A percentile compares a stretch with the other conserved stretches of the same genome.
Evolutionary conservation across 2,329 filamentous ascomycete genomes (phyloP).

Genomic region (Coccinonectria pachysandricola): DNA sequence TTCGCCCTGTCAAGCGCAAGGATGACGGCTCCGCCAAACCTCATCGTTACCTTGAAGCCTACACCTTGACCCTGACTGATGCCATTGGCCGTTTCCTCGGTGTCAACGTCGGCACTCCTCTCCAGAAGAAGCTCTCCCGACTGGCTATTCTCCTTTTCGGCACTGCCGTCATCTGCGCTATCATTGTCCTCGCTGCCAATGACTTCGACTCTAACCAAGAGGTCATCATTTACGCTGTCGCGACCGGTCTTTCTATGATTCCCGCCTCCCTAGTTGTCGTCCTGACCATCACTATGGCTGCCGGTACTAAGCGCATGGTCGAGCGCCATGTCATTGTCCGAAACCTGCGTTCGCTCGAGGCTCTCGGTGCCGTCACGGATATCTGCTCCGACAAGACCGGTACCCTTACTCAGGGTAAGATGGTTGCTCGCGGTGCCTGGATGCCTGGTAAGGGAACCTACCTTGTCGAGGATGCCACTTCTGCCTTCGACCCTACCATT

Average conservation of each 20-base stretch:
- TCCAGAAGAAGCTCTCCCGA: conserved; percentile 58
- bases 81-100: conserved; percentile 54
- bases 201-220: conserved; percentile 42
- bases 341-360: conserved; percentile 43
- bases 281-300: conserved; percentile 50
- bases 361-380: conserved; percentile 50
- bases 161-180: conserved; percentile 56
- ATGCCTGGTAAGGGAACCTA: conserved; percentile 47
- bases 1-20: conserved; percentile 40
- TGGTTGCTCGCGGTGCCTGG: conserved; percentile 52
- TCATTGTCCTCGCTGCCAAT: conserved; percentile 59
- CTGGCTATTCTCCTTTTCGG: conserved; percentile 57
- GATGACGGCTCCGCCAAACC: conserved; percentile 42
- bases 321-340: conserved; percentile 42
- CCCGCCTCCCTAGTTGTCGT: conserved; percentile 39
- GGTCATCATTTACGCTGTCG: conserved; percentile 47
- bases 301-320: conserved; percentile 42
- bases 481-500: conserved; percentile 46
- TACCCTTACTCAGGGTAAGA: conserved; percentile 53
- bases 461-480: conserved; percentile 42
- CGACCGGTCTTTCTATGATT: conserved; percentile 39
- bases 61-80: conserved; percentile 41
- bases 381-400: conserved; percentile 48
- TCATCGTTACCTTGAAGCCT: conserved; percentile 38
- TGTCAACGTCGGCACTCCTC: conserved; percentile 57